A percentile compares a stretch with the other conserved stretches of the same genome.
Evolutionary conservation across 1,284 basidiomycete species (phyloP).

Genomic region (Fomes fomentarius): DNA sequence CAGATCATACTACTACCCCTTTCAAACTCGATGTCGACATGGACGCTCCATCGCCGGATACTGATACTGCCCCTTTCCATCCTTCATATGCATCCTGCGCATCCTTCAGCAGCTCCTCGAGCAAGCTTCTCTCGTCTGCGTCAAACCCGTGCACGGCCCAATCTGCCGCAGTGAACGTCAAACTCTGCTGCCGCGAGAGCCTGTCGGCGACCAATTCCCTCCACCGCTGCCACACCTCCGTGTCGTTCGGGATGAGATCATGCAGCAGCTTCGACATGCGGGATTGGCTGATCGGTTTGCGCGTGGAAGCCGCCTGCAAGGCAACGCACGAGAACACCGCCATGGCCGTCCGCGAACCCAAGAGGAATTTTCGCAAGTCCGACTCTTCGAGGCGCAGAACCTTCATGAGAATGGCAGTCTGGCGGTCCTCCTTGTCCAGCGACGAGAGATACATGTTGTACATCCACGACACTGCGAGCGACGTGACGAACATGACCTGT

Average conservation of each 20-base stretch:
- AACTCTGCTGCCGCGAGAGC: neutral
- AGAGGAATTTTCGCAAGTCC: constrained; percentile 11
- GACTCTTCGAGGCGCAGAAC: constrained; percentile 6
- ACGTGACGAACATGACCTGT: constrained; percentile 23
- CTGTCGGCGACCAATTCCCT: constrained; percentile 8
- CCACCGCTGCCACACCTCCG: constrained; percentile 22
- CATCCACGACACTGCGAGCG: constrained; percentile 19
- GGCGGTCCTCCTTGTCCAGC: constrained; percentile 22
- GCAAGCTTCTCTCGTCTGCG: constrained; percentile 7
- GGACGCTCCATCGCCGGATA: neutral
- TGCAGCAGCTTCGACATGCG: constrained; percentile 19
- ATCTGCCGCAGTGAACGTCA: constrained; percentile 4
- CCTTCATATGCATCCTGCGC: constrained; percentile 5
- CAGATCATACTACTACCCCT: neutral
- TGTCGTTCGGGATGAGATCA: constrained; percentile 23
- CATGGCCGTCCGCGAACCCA: constrained; percentile 20
- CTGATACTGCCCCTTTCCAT: neutral
- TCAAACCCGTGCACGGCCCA: constrained; percentile 7
- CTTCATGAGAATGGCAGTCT: constrained; percentile 19
- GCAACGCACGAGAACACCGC: constrained; percentile 15
- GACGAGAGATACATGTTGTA: constrained; percentile 24
- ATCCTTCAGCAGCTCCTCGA: constrained; percentile 13
- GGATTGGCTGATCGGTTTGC: constrained; percentile 3
- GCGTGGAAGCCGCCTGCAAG: neutral
- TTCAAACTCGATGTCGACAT: neutral